Conservation (phyloP, 768 basidiomycete species). For the Boletus edulis region DNA sequence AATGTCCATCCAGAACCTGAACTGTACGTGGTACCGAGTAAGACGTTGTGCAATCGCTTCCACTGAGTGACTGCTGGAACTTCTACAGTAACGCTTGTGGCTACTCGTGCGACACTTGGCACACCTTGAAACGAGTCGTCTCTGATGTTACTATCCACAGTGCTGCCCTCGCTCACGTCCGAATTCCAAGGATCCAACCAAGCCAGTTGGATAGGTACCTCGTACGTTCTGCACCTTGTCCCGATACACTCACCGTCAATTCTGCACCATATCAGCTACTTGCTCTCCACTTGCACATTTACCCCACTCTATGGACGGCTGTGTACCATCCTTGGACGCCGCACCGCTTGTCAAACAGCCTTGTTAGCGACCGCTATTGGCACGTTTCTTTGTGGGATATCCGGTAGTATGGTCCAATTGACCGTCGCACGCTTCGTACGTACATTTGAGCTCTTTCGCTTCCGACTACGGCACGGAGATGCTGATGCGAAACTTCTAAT, state of each 20-base stretch:
- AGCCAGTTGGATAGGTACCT: constrained; percentile 28
- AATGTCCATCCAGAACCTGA: background rate
- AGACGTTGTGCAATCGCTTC: background rate
- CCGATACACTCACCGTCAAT: too few species aligned
- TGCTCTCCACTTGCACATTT: constrained; percentile 17
- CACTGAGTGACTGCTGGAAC: background rate
- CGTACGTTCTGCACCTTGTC: constrained; percentile 8
- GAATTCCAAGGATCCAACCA: constrained; percentile 27
- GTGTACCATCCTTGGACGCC: constrained; percentile 15
- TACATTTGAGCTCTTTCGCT: background rate
- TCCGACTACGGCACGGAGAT: background rate
- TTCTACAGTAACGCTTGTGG: constrained; percentile 23
- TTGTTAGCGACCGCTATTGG: constrained; percentile 6
- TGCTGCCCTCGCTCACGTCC: constrained; percentile 19
- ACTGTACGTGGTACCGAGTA: background rate
- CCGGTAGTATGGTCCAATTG: constrained; percentile 10
- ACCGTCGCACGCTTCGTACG: constrained; percentile 26
- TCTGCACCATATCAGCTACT: background rate
- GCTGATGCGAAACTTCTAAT: background rate
- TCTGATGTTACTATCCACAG: constrained; percentile 3
- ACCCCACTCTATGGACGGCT: constrained; percentile 19
- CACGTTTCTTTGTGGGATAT: constrained; percentile 11
- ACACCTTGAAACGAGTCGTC: too few species aligned
- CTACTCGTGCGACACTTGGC: constrained; percentile 13
- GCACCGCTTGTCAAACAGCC: constrained; percentile 12